Conservation (phyloP, 495 filamentous ascomycete species). For the Penicillium chermesinum region DNA sequence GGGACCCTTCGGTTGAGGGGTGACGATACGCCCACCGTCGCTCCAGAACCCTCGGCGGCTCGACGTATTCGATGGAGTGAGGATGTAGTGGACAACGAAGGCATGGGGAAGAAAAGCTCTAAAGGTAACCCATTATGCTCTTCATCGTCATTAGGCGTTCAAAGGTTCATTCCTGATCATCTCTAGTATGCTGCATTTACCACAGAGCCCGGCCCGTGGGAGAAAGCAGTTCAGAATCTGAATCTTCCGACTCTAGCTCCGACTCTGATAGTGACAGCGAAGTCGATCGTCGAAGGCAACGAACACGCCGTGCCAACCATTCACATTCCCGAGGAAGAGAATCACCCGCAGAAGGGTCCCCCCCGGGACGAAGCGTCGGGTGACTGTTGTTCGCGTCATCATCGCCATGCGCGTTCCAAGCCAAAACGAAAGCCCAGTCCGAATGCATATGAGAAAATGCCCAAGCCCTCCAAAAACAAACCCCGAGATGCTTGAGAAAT, state of each 20-base stretch:
- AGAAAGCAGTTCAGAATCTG: conserved; percentile 79
- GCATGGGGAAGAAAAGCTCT: conserved; percentile 83
- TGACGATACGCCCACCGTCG: conserved; percentile 20
- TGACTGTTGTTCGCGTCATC: conserved; percentile 19
- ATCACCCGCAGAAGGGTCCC: conserved; percentile 5
- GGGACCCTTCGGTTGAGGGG: conserved; percentile 34
- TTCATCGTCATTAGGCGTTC: not conserved
- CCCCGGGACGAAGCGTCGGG: conserved; percentile 22
- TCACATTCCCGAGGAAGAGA: conserved; percentile 13
- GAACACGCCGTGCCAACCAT: conserved; percentile 15
- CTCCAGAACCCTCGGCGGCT: conserved; percentile 12
- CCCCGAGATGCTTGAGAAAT: conserved; percentile 4
- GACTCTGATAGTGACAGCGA: conserved; percentile 57
- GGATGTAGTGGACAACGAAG: conserved; percentile 94
- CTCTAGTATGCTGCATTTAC: conserved; percentile 94
- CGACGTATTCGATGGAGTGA: conserved; percentile 82
- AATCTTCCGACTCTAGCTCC: conserved; percentile 56
- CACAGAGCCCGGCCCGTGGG: conserved; percentile 76
- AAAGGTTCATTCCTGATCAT: conserved; percentile 1
- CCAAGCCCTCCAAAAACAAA: conserved; percentile 43
- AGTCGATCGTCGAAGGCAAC: conserved; percentile 23
- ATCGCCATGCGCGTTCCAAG: conserved; percentile 34
- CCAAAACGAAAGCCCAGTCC: conserved; percentile 62
- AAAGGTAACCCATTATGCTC: conserved; percentile 54
- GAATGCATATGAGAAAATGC: conserved; percentile 95